Conservation (phyloP, 768 basidiomycete species). For the Boletellus sp. region DNA sequence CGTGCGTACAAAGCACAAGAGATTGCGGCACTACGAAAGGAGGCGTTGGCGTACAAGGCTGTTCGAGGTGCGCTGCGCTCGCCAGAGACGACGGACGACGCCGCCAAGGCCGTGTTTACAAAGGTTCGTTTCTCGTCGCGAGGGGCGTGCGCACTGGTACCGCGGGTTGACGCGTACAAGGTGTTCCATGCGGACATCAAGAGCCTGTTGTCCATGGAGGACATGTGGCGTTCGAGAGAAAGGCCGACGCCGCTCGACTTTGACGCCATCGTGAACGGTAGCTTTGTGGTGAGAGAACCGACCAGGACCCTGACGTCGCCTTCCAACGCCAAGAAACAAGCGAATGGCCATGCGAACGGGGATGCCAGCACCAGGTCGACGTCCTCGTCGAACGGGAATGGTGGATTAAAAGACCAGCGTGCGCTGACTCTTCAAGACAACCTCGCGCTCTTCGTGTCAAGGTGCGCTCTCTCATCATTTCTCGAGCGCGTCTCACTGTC, state of each 20-base stretch:
- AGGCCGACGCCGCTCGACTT: conserved; percentile 83
- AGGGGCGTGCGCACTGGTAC: background rate
- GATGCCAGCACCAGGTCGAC: background rate
- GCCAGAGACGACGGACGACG: conserved; percentile 36
- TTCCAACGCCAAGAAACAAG: conserved; percentile 16
- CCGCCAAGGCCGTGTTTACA: conserved; percentile 72
- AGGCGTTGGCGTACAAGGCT: conserved; percentile 82
- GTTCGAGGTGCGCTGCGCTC: conserved; percentile 69
- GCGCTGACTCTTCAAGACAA: conserved; percentile 76
- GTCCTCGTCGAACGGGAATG: conserved; percentile 12
- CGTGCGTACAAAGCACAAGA: conserved; percentile 61
- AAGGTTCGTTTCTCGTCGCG: conserved; percentile 52
- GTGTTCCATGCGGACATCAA: conserved; percentile 86
- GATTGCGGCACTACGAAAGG: conserved; percentile 84
- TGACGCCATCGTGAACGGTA: conserved; percentile 63
- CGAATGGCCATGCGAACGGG: conserved; percentile 27
- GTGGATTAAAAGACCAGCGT: conserved; percentile 76
- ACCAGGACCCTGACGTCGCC: conserved; percentile 10
- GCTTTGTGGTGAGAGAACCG: conserved; percentile 46
- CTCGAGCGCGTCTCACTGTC: background rate
- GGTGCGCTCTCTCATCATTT: conserved; percentile 44
- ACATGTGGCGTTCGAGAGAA: conserved; percentile 95
- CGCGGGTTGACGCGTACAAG: conserved; percentile 37
- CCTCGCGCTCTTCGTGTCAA: conserved; percentile 77
- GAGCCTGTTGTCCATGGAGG: conserved; percentile 86